Percentiles rank a stretch among this genome's conserved stretches.
Conservation (phyloP, 306 rosid species). For the Morella rubra region DNA sequence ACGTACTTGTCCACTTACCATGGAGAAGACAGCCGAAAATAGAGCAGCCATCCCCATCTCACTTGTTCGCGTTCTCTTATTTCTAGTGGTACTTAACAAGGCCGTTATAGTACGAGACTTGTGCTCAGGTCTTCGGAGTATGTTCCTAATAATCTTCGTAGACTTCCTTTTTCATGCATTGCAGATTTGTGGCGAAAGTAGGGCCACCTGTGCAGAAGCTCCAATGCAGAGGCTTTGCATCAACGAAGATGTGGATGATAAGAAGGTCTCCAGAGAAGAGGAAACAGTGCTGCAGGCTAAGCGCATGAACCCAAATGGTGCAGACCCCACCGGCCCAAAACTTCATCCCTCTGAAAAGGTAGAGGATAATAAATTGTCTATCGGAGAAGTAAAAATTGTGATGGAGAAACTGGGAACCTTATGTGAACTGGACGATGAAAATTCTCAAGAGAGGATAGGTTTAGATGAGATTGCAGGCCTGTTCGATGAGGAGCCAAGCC, state of each 20-base stretch:
- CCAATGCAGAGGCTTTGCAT: background rate
- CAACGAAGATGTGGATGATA: background rate
- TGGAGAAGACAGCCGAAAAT: conserved; percentile 15
- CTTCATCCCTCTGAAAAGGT: background rate
- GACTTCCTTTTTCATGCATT: background rate
- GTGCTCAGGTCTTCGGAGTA: conserved; percentile 14
- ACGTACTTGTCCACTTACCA: background rate
- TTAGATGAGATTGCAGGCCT: conserved; percentile 23
- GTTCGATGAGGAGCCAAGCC: conserved; percentile 41
- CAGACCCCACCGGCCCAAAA: background rate
- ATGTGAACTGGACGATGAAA: conserved; percentile 13
- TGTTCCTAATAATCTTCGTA: background rate
- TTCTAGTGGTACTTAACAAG: conserved; percentile 3
- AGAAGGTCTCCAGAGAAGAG: background rate
- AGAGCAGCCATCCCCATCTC: background rate
- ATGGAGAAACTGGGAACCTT: conserved; percentile 28
- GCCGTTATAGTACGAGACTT: conserved; percentile 11
- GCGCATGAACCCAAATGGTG: background rate
- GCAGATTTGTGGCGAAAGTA: background rate
- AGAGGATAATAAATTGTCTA: conserved; percentile 7
- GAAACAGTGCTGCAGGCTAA: background rate
- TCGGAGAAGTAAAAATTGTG: conserved; percentile 25
- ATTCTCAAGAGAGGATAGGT: background rate
- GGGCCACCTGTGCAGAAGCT: background rate
- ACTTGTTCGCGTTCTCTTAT: background rate